phyloP scores from a whole-genome alignment of 352 stramenopile species.

The Plasmopara halstedii region DNA sequence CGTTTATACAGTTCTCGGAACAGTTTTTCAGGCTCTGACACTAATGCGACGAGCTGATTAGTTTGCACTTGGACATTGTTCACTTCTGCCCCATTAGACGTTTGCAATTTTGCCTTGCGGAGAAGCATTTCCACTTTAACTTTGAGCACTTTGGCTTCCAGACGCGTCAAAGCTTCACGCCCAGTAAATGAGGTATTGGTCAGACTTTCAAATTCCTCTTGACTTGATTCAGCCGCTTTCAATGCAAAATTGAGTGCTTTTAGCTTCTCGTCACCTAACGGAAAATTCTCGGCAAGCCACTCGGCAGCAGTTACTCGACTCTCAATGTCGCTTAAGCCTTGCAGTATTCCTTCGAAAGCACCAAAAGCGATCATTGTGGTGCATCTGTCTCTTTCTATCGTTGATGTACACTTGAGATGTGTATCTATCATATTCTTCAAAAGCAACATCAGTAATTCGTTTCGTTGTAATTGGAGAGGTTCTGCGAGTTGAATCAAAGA shows the following conservation, averaged over 20 bases:
- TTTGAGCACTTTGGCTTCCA: slow-evolving; percentile 36
- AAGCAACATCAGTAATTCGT: slow-evolving; percentile 69
- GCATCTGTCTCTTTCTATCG: neutral
- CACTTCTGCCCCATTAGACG: slow-evolving; percentile 6
- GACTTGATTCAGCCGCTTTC: slow-evolving; percentile 5
- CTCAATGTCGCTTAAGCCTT: slow-evolving; percentile 29
- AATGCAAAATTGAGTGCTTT: slow-evolving; percentile 42
- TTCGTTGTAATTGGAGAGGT: slow-evolving; percentile 49
- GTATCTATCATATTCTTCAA: slow-evolving; percentile 58
- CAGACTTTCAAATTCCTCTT: slow-evolving; percentile 1
- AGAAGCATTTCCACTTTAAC: slow-evolving; percentile 34
- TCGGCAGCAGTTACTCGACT: slow-evolving; percentile 40
- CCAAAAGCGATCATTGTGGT: slow-evolving; percentile 11
- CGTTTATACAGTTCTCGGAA: slow-evolving; percentile 39
- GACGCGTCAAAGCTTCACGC: slow-evolving; percentile 18
- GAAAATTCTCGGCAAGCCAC: slow-evolving; percentile 46
- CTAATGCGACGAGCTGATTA: slow-evolving; percentile 21
- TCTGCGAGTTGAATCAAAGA: slow-evolving; percentile 36
- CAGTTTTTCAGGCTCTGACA: slow-evolving; percentile 27
- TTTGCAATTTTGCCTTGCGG: slow-evolving; percentile 11
- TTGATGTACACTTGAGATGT: slow-evolving; percentile 4
- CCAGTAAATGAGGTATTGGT: slow-evolving; percentile 31
- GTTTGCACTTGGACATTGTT: slow-evolving; percentile 11
- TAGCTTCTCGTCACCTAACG: slow-evolving; percentile 30
- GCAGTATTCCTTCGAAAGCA: slow-evolving; percentile 25